Conservation (phyloP, 768 basidiomycete species). For the Mycena kentingensis region DNA sequence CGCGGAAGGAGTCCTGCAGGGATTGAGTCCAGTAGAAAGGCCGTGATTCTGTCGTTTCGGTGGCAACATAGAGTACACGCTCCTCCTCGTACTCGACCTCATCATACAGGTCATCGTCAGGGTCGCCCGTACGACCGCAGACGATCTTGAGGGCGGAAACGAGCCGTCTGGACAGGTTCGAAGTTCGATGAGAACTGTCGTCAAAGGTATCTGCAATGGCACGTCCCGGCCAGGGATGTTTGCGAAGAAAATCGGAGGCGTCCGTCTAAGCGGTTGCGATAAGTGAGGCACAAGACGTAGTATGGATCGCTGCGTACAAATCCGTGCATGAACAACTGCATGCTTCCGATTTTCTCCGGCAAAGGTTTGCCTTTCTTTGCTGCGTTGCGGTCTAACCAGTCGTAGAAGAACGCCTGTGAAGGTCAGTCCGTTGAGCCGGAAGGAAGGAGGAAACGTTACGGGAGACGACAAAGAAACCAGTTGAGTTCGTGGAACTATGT, state of each 20-base stretch:
- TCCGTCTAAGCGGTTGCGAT: conserved; percentile 59
- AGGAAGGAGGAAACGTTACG: conserved; percentile 29
- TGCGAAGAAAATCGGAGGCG: conserved; percentile 83
- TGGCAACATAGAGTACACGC: conserved; percentile 64
- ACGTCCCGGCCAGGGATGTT: conserved; percentile 86
- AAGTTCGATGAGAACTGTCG: conserved; percentile 77
- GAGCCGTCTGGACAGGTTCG: conserved; percentile 66
- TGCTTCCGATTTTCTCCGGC: conserved; percentile 87
- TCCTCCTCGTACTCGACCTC: conserved; percentile 78
- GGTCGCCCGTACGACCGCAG: conserved; percentile 83
- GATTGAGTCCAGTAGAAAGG: conserved; percentile 83
- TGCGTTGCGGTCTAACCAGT: conserved; percentile 83
- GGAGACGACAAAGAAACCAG: conserved; percentile 81
- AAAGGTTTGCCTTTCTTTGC: conserved; percentile 81
- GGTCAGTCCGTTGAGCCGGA: neutral
- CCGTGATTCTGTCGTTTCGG: conserved; percentile 55
- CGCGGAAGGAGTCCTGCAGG: conserved; percentile 80
- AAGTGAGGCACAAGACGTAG: conserved; percentile 37
- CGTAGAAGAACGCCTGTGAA: conserved; percentile 83
- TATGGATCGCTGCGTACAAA: too few relatives aligned
- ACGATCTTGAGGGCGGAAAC: conserved; percentile 70
- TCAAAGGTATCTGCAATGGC: conserved; percentile 85
- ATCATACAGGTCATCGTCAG: conserved; percentile 62
- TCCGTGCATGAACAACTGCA: conserved; percentile 95
- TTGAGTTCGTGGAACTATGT: conserved; percentile 86